phyloP scores from a whole-genome alignment of 208 protist genomes.

The Novymonas esmeraldas region DNA sequence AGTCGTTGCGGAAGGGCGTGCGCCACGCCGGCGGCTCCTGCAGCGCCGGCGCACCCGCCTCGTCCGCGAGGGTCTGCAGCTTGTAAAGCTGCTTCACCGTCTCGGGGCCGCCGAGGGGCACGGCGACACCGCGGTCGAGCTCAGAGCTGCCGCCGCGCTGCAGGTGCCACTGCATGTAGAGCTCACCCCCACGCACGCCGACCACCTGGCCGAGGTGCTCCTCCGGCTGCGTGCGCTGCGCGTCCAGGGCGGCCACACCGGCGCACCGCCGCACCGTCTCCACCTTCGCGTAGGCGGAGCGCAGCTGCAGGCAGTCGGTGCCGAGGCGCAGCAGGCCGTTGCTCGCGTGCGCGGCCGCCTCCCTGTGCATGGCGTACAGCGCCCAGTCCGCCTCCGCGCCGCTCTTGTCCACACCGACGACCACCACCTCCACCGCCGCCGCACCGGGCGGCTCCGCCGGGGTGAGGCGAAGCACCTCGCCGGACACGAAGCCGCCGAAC shows the following conservation, averaged over 20 bases:
- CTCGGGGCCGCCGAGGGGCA: constrained; percentile 53
- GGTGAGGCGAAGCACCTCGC: constrained; percentile 59
- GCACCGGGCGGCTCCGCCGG: constrained; percentile 10
- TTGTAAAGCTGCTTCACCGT: constrained; percentile 46
- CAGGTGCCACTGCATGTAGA: constrained; percentile 88
- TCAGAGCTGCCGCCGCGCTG: constrained; percentile 44
- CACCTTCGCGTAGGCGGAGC: constrained; percentile 43
- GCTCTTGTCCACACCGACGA: constrained; percentile 69
- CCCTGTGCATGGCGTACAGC: constrained; percentile 56
- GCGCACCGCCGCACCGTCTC: constrained; percentile 33
- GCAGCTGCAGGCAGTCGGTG: constrained; percentile 64
- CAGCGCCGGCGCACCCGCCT: constrained; percentile 34
- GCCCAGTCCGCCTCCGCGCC: constrained; percentile 60
- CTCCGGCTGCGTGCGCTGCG: constrained; percentile 58
- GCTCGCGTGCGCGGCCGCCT: constrained; percentile 35
- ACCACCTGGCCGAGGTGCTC: constrained; percentile 82
- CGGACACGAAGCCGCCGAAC: constrained; percentile 73
- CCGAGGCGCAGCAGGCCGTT: constrained; percentile 67
- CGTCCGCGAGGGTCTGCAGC: constrained; percentile 34
- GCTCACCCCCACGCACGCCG: constrained; percentile 67
- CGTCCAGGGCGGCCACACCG: constrained; percentile 39
- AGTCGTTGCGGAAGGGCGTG: constrained; percentile 92
- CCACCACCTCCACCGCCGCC: constrained; percentile 50
- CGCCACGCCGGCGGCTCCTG: constrained; percentile 87
- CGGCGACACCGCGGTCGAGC: constrained; percentile 76